These are phyloP conservation scores for Apium graveolens DNA, from an alignment of 129 eudicot species.

Conservation along the genomic window DNA sequence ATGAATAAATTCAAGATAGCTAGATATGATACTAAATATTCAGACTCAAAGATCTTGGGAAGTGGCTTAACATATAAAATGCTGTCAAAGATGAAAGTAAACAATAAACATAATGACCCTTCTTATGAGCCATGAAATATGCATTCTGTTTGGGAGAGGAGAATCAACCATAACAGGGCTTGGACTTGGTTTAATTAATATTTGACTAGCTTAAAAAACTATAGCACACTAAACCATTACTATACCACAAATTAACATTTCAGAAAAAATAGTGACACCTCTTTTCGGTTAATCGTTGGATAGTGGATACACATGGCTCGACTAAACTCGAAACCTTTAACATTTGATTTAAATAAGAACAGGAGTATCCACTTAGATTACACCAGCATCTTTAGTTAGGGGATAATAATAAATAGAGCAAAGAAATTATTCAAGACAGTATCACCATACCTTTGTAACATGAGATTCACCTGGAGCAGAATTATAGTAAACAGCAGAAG, in stretches of 20 bases:
- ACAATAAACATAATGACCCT: too few relatives aligned
- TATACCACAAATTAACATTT: background rate
- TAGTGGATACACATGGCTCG: background rate
- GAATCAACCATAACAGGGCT: background rate
- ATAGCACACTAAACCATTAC: background rate
- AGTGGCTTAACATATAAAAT: background rate
- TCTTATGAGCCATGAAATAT: conserved; percentile 3
- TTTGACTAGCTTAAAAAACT: background rate
- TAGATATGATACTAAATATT: background rate
- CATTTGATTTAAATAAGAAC: too few relatives aligned
- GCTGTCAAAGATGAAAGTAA: background rate
- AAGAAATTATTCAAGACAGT: background rate
- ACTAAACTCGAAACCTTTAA: background rate
- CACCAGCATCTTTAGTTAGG: too few relatives aligned
- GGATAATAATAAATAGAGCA: background rate
- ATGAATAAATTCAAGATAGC: background rate
- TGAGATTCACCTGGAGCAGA: conserved; percentile 18
- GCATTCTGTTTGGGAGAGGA: conserved; percentile 7
- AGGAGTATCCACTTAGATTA: too few relatives aligned
- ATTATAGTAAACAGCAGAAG: conserved; percentile 13
- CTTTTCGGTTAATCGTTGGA: too few relatives aligned
- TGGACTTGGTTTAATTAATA: background rate
- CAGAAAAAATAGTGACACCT: background rate
- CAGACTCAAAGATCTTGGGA: background rate
- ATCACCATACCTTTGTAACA: conserved; percentile 35